Percentiles rank a stretch among this genome's conserved stretches.
Conservation (phyloP, 140 eudicot genomes). For the Oenanthe javanica region DNA sequence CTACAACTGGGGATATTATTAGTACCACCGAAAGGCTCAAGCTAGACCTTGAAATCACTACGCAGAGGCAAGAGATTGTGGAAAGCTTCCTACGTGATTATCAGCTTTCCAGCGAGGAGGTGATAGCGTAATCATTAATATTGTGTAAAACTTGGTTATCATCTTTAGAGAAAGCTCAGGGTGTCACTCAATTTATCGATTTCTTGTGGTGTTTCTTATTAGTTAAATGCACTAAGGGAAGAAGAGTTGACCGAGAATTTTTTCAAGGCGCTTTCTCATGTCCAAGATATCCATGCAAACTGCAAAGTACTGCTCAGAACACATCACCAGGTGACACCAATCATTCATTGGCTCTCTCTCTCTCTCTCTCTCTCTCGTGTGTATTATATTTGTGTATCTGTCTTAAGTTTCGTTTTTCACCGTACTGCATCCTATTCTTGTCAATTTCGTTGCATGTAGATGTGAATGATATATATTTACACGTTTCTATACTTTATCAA, state of each 20-base stretch:
- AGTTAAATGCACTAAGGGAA: constrained; percentile 89
- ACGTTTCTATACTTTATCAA: not conserved
- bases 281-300: constrained; percentile 92
- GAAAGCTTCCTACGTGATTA: constrained; percentile 91
- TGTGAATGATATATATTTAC: not conserved
- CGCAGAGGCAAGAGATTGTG: constrained; percentile 95
- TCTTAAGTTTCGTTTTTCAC: not conserved
- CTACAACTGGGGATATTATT: constrained; percentile 87
- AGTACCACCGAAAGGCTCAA: constrained; percentile 93
- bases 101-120: constrained; percentile 95
- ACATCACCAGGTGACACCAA: constrained; percentile 74
- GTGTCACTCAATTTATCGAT: not conserved
- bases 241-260: constrained; percentile 84
- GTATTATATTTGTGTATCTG: not conserved
- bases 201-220: constrained; percentile 12
- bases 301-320: constrained; percentile 95
- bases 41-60: constrained; percentile 83
- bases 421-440: not conserved
- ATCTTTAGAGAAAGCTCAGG: not conserved
- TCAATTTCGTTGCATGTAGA: not conserved
- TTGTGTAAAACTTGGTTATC: not conserved
- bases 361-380: too few species aligned
- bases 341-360: not conserved
- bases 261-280: constrained; percentile 95
- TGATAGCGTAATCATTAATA: constrained; percentile 11